Conservation (phyloP, 768 basidiomycete species). For the Lentinula edodes region DNA sequence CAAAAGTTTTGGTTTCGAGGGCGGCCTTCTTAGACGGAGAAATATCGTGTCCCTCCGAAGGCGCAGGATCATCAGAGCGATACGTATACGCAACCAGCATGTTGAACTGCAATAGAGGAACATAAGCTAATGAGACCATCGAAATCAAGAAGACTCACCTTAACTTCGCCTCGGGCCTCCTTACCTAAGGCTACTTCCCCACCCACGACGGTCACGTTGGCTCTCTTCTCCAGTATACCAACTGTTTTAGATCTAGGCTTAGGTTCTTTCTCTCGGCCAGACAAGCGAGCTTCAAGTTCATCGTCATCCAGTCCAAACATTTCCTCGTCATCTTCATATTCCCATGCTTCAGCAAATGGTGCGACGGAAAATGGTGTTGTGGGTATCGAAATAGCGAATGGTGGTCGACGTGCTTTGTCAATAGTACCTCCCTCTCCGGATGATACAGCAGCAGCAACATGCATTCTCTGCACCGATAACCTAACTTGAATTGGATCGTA, state of each 20-base stretch:
- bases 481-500: constrained; percentile 94
- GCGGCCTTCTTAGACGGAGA: constrained; percentile 33
- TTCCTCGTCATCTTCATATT: constrained; percentile 95
- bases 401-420: constrained; percentile 61
- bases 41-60: constrained; percentile 53
- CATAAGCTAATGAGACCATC: neutral
- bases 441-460: constrained; percentile 34
- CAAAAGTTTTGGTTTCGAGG: constrained; percentile 81
- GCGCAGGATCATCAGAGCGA: constrained; percentile 78
- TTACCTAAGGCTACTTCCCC: constrained; percentile 85
- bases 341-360: constrained; percentile 96
- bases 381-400: constrained; percentile 79
- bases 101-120: constrained; percentile 62
- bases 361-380: constrained; percentile 74
- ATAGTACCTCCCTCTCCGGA: constrained; percentile 28
- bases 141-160: constrained; percentile 42
- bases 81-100: constrained; percentile 95
- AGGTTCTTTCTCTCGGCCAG: constrained; percentile 41
- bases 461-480: constrained; percentile 71
- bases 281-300: constrained; percentile 23
- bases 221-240: constrained; percentile 82
- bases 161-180: constrained; percentile 70
- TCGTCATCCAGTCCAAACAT: constrained; percentile 62
- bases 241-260: constrained; percentile 51
- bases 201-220: constrained; percentile 84